phyloP scores from a whole-genome alignment of 495 filamentous ascomycete genomes.

The Penicillium bovifimosum region DNA sequence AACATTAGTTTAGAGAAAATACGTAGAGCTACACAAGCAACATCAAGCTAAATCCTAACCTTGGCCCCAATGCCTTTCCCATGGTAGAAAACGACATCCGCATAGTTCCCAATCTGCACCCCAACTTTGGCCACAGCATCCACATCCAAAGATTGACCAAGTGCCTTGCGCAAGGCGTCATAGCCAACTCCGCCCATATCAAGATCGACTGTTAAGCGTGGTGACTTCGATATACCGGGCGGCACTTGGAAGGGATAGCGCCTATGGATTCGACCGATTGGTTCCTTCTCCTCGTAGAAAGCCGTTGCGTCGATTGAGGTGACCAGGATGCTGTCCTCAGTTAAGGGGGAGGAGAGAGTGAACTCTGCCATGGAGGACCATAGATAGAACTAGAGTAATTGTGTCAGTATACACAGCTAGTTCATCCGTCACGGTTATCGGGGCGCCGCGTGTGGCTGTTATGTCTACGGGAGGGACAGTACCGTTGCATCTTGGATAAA shows the following conservation, averaged over 20 bases:
- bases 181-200: conserved; percentile 73
- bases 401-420: neutral
- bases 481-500: conserved; percentile 86
- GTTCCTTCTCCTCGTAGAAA: conserved; percentile 71
- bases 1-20: neutral
- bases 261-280: conserved; percentile 70
- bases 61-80: conserved; percentile 71
- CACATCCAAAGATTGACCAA: conserved; percentile 75
- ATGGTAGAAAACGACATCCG: conserved; percentile 60
- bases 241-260: conserved; percentile 68
- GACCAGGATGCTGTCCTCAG: conserved; percentile 63
- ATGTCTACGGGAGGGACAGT: conserved; percentile 26
- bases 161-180: conserved; percentile 69
- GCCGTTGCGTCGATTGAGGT: conserved; percentile 78
- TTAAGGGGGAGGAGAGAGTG: conserved; percentile 72
- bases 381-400: conserved; percentile 59
- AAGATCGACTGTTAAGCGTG: conserved; percentile 76
- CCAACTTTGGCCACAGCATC: conserved; percentile 71
- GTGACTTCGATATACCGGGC: conserved; percentile 64
- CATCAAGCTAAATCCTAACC: conserved; percentile 51
- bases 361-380: conserved; percentile 84
- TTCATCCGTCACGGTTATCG: neutral
- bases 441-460: conserved; percentile 3
- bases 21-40: too few species aligned
- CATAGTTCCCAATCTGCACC: conserved; percentile 67